Conservation (phyloP, 257 asterid species). For the Fraxinus anomala region DNA sequence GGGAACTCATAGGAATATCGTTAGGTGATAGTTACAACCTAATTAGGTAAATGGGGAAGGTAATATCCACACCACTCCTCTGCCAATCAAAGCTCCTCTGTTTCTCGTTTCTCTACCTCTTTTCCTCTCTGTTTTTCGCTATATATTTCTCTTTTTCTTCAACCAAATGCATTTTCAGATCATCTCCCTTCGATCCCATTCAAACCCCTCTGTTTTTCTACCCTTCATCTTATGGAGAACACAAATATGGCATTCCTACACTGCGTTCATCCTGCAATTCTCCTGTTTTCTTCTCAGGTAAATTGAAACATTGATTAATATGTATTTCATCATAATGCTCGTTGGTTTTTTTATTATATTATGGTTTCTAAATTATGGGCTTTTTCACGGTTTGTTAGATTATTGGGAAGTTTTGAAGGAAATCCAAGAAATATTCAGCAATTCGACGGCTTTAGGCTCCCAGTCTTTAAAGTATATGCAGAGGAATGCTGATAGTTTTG, state of each 20-base stretch:
- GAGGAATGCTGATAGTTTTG: constrained; percentile 56
- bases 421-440: constrained; percentile 33
- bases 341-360: constrained; percentile 9
- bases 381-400: constrained; percentile 43
- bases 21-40: background rate
- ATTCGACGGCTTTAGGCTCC: constrained; percentile 42
- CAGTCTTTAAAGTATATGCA: constrained; percentile 50
- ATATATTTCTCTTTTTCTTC: constrained; percentile 52
- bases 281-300: constrained; percentile 86
- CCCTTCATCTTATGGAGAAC: constrained; percentile 89
- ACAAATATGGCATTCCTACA: constrained; percentile 78
- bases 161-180: constrained; percentile 66
- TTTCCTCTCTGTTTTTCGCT: constrained; percentile 59
- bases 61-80: constrained; percentile 64
- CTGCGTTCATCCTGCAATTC: constrained; percentile 74
- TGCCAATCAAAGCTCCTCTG: constrained; percentile 76
- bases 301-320: background rate
- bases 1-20: background rate
- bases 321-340: background rate
- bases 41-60: constrained; percentile 37
- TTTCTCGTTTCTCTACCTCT: constrained; percentile 68
- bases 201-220: constrained; percentile 65
- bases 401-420: constrained; percentile 57
- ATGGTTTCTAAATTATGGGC: constrained; percentile 13
- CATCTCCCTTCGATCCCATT: constrained; percentile 72